Evolutionary conservation across 2,329 filamentous ascomycete species (phyloP), one percentile per base, ranked within the genome.

Genomic region (Trichoderma koningii): DNA sequence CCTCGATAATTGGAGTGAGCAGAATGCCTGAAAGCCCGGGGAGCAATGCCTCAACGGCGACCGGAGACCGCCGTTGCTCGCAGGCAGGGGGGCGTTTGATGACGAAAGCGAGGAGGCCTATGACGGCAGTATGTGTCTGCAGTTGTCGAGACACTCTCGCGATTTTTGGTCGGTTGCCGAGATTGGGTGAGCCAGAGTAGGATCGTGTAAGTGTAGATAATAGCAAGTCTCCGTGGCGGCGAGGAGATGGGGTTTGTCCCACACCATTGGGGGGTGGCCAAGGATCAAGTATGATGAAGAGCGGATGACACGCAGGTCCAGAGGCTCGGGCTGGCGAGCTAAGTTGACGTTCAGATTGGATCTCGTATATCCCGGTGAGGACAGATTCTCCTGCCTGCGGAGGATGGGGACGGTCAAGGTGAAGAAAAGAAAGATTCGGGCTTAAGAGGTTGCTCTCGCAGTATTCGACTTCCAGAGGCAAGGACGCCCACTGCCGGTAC

Each of bases 281-380:
- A 34, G 34, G 50, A 26, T 62, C 55, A 45, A 50, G 63, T 61
- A 55, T 41, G 19, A 57, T 2, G 21, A n/a, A n/a, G 47, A 23
- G 6, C 48, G 42, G 55, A 51, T 62, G 63, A 60, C 26, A 42
- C 42, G 42, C 42, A 17, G 26, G 51, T 30, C 45, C 44, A 15
- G 34, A 50, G 14, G 23, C 41, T 53, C 44, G 55, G 19, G 12
- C 30, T 42, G 14, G 28, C 7, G 19, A 48, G 38, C 19, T 34
- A 21, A 38, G 3, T 26, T 23, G 53, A 5, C 17, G 15, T 28
- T 17, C 2, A n/a, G 26, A 17, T 10, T 34, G 9, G 28, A 38
- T 38, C 1, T 38, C 4, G 55, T n/a, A 26, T 30, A 41, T 15
- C 3, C 3, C 34, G 12, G 7, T 17, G 7, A 45, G 1, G 3